phyloP scores from a whole-genome alignment of 108 stramenopile species.

The Nitzschia sp. region DNA sequence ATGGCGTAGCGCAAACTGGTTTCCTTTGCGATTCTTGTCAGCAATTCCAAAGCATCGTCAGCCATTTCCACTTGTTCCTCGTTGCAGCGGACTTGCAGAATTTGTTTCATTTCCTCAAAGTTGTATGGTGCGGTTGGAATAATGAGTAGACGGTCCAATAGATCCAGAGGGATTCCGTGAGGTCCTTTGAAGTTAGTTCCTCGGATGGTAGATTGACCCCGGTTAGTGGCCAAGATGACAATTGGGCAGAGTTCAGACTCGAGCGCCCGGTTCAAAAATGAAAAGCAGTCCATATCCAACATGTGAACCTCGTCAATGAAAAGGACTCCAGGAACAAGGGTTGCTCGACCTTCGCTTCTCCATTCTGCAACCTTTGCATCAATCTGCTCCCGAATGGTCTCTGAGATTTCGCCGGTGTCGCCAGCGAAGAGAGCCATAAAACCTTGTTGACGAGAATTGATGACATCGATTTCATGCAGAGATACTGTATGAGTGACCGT shows the following conservation, averaged over 20 bases:
- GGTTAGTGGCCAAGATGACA: constrained; percentile 97
- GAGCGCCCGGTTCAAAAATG: constrained; percentile 90
- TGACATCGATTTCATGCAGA: constrained; percentile 99
- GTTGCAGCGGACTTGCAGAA: constrained; percentile 82
- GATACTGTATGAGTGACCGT: constrained; percentile 94
- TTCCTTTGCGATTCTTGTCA: constrained; percentile 94
- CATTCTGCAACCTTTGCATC: constrained; percentile 96
- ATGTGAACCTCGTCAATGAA: constrained; percentile 99
- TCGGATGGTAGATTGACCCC: constrained; percentile 92
- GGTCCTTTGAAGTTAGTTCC: constrained; percentile 95
- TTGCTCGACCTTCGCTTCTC: constrained; percentile 96
- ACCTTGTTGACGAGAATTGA: constrained; percentile 97
- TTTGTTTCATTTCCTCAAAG: constrained; percentile 84
- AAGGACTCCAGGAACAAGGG: constrained; percentile 96
- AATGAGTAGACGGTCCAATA: constrained; percentile 96
- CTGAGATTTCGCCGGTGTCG: constrained; percentile 98
- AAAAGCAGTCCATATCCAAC: constrained; percentile 99
- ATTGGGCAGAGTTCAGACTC: constrained; percentile 97
- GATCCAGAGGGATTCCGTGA: constrained; percentile 96
- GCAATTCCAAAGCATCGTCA: constrained; percentile 91
- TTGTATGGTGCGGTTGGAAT: constrained; percentile 90
- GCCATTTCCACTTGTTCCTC: constrained; percentile 99
- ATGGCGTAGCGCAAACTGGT: constrained; percentile 98
- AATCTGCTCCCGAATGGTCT: constrained; percentile 96
- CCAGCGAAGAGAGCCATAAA: constrained; percentile 98